phyloP scores from a whole-genome alignment of 495 filamentous ascomycete genomes.

The Cudoniella acicularis region DNA sequence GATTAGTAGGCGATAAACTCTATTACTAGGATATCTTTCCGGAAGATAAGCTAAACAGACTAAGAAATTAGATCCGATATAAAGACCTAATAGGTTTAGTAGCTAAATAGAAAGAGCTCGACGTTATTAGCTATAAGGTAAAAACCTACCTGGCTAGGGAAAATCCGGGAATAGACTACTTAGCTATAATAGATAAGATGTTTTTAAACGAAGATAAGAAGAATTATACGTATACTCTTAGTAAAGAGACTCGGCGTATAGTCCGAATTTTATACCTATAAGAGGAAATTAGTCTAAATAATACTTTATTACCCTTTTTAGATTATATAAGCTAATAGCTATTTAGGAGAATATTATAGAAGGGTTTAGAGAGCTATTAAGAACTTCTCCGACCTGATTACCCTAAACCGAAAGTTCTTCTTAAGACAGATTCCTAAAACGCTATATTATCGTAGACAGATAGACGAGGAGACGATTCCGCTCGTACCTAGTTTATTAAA shows the following conservation, averaged over 20 bases:
- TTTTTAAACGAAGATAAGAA: background rate
- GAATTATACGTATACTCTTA: constrained; percentile 3
- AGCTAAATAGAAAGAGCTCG: constrained; percentile 4
- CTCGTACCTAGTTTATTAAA: constrained; percentile 3
- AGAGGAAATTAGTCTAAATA: background rate
- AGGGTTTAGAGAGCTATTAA: background rate
- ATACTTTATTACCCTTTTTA: background rate
- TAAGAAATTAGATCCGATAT: constrained; percentile 6
- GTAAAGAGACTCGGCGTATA: background rate
- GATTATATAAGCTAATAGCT: background rate
- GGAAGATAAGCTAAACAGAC: constrained; percentile 7
- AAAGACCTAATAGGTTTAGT: background rate
- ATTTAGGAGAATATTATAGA: background rate
- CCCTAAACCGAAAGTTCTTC: background rate
- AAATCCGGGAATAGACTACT: background rate
- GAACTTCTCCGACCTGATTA: constrained; percentile 1
- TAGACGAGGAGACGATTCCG: background rate
- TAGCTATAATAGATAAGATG: background rate
- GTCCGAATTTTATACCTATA: background rate
- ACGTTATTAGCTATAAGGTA: constrained; percentile 7
- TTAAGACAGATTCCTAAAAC: constrained; percentile 1
- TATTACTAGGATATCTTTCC: constrained; percentile 5
- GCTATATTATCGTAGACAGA: background rate
- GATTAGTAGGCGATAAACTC: constrained; percentile 5
- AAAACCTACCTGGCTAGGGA: constrained; percentile 5